Base-by-base conservation (phyloP, 768 basidiomycete species). In the Lactarius trivialis region DNA sequence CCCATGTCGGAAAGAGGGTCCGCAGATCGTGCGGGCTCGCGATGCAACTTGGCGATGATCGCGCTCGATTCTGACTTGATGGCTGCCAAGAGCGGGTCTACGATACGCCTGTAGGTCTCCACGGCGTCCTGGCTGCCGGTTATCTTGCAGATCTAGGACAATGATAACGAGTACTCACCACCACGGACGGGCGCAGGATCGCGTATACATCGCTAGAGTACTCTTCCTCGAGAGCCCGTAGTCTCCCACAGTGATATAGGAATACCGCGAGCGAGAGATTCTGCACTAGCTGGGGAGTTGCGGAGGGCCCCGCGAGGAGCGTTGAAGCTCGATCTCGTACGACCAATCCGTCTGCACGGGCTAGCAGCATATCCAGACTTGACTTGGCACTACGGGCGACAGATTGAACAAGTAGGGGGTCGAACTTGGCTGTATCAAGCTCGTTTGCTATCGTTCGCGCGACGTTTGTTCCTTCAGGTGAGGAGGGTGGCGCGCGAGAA, bases 361-460 rank as follows among this genome's bases (percentile, higher is more conserved):
- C 76, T 24, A 84, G 69, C 67, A 92, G 77, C 64, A 77, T 79
- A n/a, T 93, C 91, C 52, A 98, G 70, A 59, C 85, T 84, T 2
- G 81, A 76, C 11, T 79, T 79, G 0, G 82, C 85, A 70, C 84
- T 87, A 72, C 85, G 87, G 15, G 94, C 91, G 8, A 97, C 86
- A 7, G 85, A 79, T 61, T 81, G 82, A 12, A 92, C 84, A 15
- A 99, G 77, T 39, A 98, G 72, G 0, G 96, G 96, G 74, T 99
- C 97, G 71, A 96, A 97, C 64, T 86, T 81, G 15, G 93, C 93
- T 2, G 92, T 85, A 72, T 98, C 94, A 5, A 99, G 82, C 69
- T 98, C 97, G 71, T 98, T 98, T 30, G 85, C 83, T 24, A 95
- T 78, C 1, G 82, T 80, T 11, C 97, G 80, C 1, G 89, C 86